Base-by-base conservation (phyloP, 371 early-diverging fungal genomes). In the Actinomucor elegans region DNA sequence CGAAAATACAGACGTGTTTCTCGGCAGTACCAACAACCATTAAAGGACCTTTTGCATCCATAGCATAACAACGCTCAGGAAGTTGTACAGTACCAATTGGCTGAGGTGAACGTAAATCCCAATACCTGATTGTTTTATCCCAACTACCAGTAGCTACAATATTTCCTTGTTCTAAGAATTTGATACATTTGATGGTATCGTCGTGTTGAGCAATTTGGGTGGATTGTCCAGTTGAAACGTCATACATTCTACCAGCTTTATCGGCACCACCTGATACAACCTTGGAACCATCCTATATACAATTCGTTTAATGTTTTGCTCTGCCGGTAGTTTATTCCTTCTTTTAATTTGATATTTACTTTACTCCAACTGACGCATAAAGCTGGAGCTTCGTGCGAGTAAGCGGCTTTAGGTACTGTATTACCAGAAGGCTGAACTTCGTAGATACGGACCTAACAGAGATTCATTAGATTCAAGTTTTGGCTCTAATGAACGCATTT, bases 111-210 rank as follows among this genome's bases (percentile, higher is more conserved):
- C 94, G 80, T 51, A 90, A 58, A 72, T 98, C 96, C 96, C 96
- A 98, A 64, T 94, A 94, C 86, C 85, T 90, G 56, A 94, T 54
- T n/a, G 90, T 94, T 66, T 96, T 96, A 73, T 99, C 99, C 97
- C 99, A 99, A 51, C 92, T 84, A 12, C 92, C 99, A 5, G 96
- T 63, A 17, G 55, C 64, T 31, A 63, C 54, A 34, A 63, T 35
- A 31, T 78, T 69, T 17, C 68, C 71, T 47, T 80, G 86, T 53
- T 94, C 91, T 11, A 92, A 77, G 61, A 84, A 93, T 47, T 81
- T 74, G 35, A 84, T 72, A 55, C 84, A 80, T 63, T 86, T 86
- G 57, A 96, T 90, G 27, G 93, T 79, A 9, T 77, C 91, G 46
- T 89, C 91, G 62, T 96, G 95, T 54, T 81, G 83, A 32, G 92